These are phyloP conservation scores for Astraeus odoratus DNA, from an alignment of 768 basidiomycete genomes.

Conservation along the genomic window DNA sequence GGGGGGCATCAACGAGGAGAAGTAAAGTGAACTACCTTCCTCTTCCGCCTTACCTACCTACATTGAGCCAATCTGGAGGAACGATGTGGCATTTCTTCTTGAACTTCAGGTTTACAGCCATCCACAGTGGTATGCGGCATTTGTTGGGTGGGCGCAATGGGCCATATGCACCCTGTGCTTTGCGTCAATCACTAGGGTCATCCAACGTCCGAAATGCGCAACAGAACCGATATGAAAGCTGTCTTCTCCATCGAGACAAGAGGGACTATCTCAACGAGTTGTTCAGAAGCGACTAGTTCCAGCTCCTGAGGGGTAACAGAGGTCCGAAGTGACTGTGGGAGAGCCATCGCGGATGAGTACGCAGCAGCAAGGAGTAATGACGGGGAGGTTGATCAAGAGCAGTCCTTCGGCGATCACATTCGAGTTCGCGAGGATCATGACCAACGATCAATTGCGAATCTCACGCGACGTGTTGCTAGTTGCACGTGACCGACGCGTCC, in stretches of 20 bases:
- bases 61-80: constrained; percentile 81
- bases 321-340: constrained; percentile 61
- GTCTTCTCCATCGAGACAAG: constrained; percentile 87
- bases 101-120: constrained; percentile 87
- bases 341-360: constrained; percentile 49
- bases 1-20: background rate
- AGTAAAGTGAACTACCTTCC: background rate
- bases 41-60: constrained; percentile 61
- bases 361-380: background rate
- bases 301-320: constrained; percentile 81
- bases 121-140: constrained; percentile 88
- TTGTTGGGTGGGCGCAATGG: constrained; percentile 86
- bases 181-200: constrained; percentile 4
- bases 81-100: constrained; percentile 95
- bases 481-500: constrained; percentile 18
- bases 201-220: constrained; percentile 8
- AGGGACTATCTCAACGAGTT: constrained; percentile 80
- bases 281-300: constrained; percentile 81
- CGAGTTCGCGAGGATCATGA: too few species aligned
- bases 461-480: too few species aligned
- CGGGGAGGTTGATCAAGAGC: background rate
- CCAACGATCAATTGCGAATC: too few species aligned
- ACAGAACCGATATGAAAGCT: constrained; percentile 78
- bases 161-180: constrained; percentile 77
- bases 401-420: too few species aligned